Conservation (phyloP, 139 green algal species). For the Ulvella scutata region DNA sequence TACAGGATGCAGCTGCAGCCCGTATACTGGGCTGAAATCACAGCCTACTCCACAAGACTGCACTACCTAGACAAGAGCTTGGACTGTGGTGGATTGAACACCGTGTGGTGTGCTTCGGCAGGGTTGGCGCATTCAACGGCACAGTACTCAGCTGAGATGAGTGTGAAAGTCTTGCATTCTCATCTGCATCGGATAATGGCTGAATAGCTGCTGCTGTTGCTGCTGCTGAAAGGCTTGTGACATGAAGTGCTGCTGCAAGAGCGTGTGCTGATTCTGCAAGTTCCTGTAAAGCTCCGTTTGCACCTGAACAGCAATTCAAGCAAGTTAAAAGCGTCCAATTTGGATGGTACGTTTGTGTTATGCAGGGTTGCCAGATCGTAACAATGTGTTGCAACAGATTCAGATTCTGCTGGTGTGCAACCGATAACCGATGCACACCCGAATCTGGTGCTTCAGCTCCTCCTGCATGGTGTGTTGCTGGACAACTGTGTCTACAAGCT, state of each 20-base stretch:
- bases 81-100: no score
- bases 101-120: no score
- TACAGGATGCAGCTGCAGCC: no score
- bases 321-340: background rate
- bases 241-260: slow-evolving; percentile 1
- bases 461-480: background rate
- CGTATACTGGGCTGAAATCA: no score
- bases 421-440: no score
- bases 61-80: no score
- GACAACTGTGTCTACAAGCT: background rate
- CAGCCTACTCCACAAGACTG: no score
- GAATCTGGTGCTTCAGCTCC: background rate
- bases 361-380: background rate
- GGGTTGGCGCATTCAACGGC: no score
- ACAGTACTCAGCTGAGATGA: no score
- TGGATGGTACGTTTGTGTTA: background rate
- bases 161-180: no score
- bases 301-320: background rate
- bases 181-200: no score
- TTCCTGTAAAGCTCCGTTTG: background rate
- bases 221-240: background rate
- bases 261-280: background rate
- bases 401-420: slow-evolving; percentile 7
- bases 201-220: no score
- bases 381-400: background rate